These are phyloP conservation scores for Neonectria sp. DNA, from an alignment of 2,329 filamentous ascomycete species.

Conservation along the genomic window DNA sequence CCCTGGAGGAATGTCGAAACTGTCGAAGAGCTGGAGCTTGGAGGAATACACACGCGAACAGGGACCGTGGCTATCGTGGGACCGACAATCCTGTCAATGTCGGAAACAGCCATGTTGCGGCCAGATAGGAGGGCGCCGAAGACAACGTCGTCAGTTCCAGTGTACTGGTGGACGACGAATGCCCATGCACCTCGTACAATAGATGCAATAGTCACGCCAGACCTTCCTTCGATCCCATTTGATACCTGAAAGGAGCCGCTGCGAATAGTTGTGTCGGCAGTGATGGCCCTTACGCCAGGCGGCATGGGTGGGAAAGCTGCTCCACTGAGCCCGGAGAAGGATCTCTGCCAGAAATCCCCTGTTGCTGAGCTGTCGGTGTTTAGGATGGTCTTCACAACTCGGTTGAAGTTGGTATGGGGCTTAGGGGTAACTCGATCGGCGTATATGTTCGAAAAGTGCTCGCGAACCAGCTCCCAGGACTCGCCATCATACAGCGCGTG, in stretches of 20 bases:
- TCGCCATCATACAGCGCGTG: conserved; percentile 66
- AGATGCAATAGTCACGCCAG: neutral
- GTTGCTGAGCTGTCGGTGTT: neutral
- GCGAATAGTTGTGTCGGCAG: neutral
- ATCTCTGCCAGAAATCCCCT: neutral
- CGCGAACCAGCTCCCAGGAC: conserved; percentile 8
- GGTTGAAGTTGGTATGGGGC: neutral
- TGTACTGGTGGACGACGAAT: conserved; percentile 1
- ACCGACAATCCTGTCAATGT: neutral
- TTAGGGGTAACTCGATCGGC: neutral
- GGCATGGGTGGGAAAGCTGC: neutral
- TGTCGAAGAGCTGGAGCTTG: conserved; percentile 1
- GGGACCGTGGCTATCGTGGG: conserved; percentile 2
- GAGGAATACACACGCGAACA: neutral
- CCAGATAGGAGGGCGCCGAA: neutral
- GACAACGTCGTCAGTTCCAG: conserved; percentile 1
- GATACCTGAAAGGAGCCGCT: neutral
- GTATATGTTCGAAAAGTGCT: neutral
- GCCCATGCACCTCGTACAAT: neutral
- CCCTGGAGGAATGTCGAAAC: neutral
- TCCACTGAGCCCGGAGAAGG: neutral
- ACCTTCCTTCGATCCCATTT: neutral
- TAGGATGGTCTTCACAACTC: neutral
- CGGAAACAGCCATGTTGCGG: neutral
- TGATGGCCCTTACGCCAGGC: neutral